Base-by-base conservation (phyloP, 2,329 filamentous ascomycete species). In the Diaporthe helianthi region DNA sequence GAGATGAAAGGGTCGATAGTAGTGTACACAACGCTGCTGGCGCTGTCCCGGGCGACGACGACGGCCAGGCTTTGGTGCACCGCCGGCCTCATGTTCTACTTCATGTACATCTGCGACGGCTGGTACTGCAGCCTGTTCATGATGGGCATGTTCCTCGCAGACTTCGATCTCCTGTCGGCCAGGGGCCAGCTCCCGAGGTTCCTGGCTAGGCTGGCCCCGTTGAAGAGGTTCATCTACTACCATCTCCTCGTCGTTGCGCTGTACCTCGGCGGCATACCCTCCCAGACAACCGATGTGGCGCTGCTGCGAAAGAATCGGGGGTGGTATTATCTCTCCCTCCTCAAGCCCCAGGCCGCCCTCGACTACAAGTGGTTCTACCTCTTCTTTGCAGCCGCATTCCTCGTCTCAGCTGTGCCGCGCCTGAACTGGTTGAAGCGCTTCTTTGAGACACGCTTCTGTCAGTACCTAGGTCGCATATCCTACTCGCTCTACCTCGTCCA, bases 321-420 rank as follows among this genome's bases (percentile, higher is more conserved):
- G 2, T 91, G 89, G 88, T 83, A 84, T 71, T 87, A 83, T 72
- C 78, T 90, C 17, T 87, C 88, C 0, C 83, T 83, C 69, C 80
- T 92, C 68, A 90, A 90, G 70, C 88, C 89, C 0, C 88, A 91
- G 74, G 89, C 89, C 1, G 86, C 89, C 13, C 90, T 83, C 73
- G 87, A 91, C 75, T 85, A 83, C 75, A 91, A 91, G 77, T 91
- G 88, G 88, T 91, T 91, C 78, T 91, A 84, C 75, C 82, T 91
- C 3, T 89, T 89, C 75, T 87, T 84, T 80, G 89, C 88, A 0
- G 83, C 89, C 1, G 80, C 82, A 29, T 82, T 89, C 65, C 76
- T 90, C 0, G 84, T 92, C 0, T 80, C 85, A 1, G 82, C 84
- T 0, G 79, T 87, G 3, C 85, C 86, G 8, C 86, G 85, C n/a